Evolutionary conservation across 208 protist genomes (phyloP).

Genomic region (Wallacemonas sp.): DNA sequence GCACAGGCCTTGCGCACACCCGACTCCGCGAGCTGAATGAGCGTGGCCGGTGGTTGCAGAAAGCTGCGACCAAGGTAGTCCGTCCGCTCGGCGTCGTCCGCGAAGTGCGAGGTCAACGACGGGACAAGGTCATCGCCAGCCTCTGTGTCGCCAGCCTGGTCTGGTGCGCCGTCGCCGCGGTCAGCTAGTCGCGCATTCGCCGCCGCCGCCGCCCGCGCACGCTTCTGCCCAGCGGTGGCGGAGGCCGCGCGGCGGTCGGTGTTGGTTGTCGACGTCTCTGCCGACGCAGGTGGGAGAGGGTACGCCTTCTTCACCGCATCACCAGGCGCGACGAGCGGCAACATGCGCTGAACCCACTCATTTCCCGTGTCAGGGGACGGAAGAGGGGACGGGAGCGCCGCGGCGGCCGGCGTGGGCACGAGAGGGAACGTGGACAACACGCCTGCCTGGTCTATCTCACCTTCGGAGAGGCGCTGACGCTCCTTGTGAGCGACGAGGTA

Average conservation of each 20-base stretch:
- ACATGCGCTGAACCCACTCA: conserved; percentile 7
- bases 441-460: neutral
- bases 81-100: conserved; percentile 38
- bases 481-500: neutral
- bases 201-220: conserved; percentile 5
- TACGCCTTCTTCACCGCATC: conserved; percentile 45
- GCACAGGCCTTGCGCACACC: conserved; percentile 22
- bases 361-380: neutral
- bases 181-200: conserved; percentile 7
- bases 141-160: neutral
- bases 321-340: conserved; percentile 31
- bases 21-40: conserved; percentile 32
- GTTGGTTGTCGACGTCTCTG: conserved; percentile 11
- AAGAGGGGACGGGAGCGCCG: neutral
- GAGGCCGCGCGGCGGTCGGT: neutral
- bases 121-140: neutral
- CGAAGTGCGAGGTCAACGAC: conserved; percentile 25
- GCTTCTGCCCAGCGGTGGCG: neutral
- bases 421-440: neutral
- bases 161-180: neutral
- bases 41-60: conserved; percentile 50
- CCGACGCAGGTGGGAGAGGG: conserved; percentile 22
- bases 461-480: neutral
- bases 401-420: neutral
- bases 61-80: conserved; percentile 82